Evolutionary conservation across 192 early-diverging fungal genomes (phyloP), one percentile per base, ranked within the genome.

Genomic region (Backusella australiensis): DNA sequence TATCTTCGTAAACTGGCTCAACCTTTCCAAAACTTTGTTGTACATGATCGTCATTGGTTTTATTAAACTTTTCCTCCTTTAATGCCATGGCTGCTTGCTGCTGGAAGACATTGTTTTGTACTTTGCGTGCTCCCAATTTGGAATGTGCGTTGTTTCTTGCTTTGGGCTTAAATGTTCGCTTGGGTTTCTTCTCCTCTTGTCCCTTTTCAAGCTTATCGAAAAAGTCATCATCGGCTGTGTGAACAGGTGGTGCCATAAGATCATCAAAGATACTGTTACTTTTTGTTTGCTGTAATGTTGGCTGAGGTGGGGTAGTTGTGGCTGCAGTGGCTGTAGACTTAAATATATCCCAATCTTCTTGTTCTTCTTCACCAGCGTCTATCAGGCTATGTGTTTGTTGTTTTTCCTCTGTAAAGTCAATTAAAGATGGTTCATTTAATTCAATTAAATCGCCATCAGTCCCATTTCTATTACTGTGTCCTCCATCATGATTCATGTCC

Each of bases 171-270:
- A 46, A 46, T 14, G 70, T 32, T 12, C 56, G 56, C 12, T 32
- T 67, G 3, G 66, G 15, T 17, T 69, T 69, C n/a, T 35, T 39
- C 21, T 46, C 29, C 15, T 23, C 23, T 23, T 21, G 12, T 46
- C 23, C 36, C 4, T 46, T 49, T 32, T 44, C 32, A 49, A 71
- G 29, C 12, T 71, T 39, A 71, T 71, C 70, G 34, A 71, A 71
- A 44, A 71, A 71, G 21, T 71, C 41, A 23, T 71, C 70, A 42
- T 41, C 70, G n/a, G 29, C n/a, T n/a, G 35, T 68, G 36, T 68
- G 35, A 68, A n/a, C n/a, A n/a, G 67, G 34, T 1, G 67, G 29
- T 36, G 67, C 67, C 19, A 68, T 34, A 36, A 68, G 29, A 68
- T 68, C 67, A n/a, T 36, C 35, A 68, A 35, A 35, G 1, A 36